Percentiles rank a stretch among this genome's conserved stretches.
Evolutionary conservation across 2,329 filamentous ascomycete species (phyloP).

Genomic region (Talaromyces rugulosus): DNA sequence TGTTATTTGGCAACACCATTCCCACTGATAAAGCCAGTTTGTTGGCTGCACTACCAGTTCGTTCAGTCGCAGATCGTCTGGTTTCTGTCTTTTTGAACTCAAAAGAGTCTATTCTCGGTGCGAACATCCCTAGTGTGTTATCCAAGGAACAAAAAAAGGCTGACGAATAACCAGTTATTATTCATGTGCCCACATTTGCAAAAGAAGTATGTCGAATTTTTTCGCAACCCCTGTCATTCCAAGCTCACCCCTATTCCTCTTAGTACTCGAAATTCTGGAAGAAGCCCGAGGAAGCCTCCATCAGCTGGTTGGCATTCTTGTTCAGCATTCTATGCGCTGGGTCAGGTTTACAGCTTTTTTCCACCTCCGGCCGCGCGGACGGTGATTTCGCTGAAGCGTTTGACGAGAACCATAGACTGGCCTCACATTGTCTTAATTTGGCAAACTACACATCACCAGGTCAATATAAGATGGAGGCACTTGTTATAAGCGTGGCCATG

Average conservation of each 20-base stretch:
- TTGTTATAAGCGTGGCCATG: conserved; percentile 4
- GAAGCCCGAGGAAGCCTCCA: conserved; percentile 10
- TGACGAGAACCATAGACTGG: conserved; percentile 6
- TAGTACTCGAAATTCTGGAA: conserved; percentile 19
- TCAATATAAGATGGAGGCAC: conserved; percentile 3
- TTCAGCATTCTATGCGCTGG: conserved; percentile 18
- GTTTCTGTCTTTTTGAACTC: conserved; percentile 3
- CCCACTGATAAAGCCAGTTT: not conserved
- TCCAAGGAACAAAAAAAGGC: not conserved
- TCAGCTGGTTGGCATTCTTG: conserved; percentile 17
- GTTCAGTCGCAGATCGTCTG: conserved; percentile 1
- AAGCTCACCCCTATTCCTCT: not conserved
- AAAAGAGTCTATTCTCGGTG: not conserved
- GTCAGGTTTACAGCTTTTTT: conserved; percentile 16
- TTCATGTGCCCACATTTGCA: conserved; percentile 18
- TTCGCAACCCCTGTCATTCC: not conserved
- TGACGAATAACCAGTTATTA: conserved; percentile 13
- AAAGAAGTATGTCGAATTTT: conserved; percentile 13
- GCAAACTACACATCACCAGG: not conserved
- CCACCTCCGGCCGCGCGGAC: conserved; percentile 9
- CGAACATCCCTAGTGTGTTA: not conserved
- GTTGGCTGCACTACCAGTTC: not conserved
- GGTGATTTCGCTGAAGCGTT: conserved; percentile 14
- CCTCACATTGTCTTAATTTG: conserved; percentile 3
- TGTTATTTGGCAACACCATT: not conserved